Base-by-base conservation (phyloP, 495 filamentous ascomycete genomes). In the Bombardia bombarda region DNA sequence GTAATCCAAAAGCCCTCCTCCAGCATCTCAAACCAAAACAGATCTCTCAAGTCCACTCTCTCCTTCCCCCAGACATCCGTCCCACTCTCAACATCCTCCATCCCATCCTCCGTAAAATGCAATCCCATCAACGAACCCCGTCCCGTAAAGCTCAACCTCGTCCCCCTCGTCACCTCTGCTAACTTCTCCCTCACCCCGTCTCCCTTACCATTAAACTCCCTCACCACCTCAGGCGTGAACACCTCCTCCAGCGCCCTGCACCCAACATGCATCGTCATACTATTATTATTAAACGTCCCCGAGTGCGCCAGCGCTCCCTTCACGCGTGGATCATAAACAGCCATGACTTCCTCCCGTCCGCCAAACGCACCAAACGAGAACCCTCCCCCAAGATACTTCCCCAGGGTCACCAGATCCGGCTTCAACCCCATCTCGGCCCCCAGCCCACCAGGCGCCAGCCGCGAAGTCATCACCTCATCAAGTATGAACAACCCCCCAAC, bases 221-320 rank as follows among this genome's bases (percentile, higher is more conserved):
- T 40, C 14, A 56, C 48, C 6, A 57, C 57, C n/a, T 64, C 62
- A 0, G 67, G 56, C 20, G 65, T 69, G 45, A 65, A 73, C 1
- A 76, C 53, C 24, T 63, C 35, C 7, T 47, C 41, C 9, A 78
- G 49, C 3, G 64, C 77, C 6, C 57, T 59, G 41, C 60, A 64
- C 4, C 77, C 80, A 5, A 68, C 75, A 21, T 59, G 62, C 75
- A 82, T 81, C 1, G 70, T 69, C 10, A 83, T 51, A 1, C 71
- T 69, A 47, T 84, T 84, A 48, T 84, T 85, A 40, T 85, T 83
- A 51, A 81, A 85, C 0, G 80, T 85, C 0, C 81, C 80, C 0
- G 78, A 73, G 45, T 85, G 81, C 34, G 60, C 42, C 23, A 70
- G 42, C 28, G 55, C 30, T 18, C 51, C 46, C 8, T 34, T 14